phyloP scores from a whole-genome alignment of 1,284 basidiomycete species.

The Ustilago sp. region DNA sequence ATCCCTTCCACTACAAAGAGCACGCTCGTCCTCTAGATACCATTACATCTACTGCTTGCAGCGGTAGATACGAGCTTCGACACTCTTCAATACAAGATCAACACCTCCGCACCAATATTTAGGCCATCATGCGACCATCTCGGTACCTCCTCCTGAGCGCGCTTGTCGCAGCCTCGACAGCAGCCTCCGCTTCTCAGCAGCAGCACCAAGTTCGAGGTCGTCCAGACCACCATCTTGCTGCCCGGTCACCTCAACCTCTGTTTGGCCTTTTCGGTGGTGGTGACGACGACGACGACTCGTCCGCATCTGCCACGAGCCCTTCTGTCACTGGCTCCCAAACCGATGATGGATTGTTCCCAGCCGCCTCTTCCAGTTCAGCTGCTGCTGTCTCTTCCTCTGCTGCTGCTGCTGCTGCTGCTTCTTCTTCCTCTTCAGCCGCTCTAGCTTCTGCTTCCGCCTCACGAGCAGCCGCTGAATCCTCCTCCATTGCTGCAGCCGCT shows the following conservation, averaged over 20 bases:
- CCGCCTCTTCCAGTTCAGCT: constrained; percentile 18
- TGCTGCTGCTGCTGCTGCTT: constrained; percentile 24
- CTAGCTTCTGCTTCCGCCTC: constrained; percentile 36
- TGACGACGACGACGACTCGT: neutral
- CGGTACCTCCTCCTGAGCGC: constrained; percentile 30
- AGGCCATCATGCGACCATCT: constrained; percentile 26
- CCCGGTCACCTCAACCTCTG: constrained; percentile 13
- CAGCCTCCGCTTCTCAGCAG: constrained; percentile 29
- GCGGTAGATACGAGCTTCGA: too few relatives aligned
- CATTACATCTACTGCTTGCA: too few relatives aligned
- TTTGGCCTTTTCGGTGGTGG: neutral
- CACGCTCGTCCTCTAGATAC: too few relatives aligned
- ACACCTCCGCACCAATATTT: too few relatives aligned
- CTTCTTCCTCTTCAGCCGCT: constrained; percentile 16
- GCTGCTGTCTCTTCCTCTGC: constrained; percentile 30
- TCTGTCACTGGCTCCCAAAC: constrained; percentile 14
- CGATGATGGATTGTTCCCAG: constrained; percentile 12
- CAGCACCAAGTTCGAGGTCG: constrained; percentile 27
- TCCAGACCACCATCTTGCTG: constrained; percentile 26
- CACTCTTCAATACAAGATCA: too few relatives aligned
- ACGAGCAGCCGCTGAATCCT: constrained; percentile 27
- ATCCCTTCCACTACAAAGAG: too few relatives aligned
- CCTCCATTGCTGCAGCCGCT: constrained; percentile 29
- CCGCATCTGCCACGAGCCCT: constrained; percentile 14
- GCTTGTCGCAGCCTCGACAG: constrained; percentile 27